A percentile compares a stretch with the other conserved stretches of the same genome.
These are phyloP conservation scores for Euclidium syriacum DNA, from an alignment of 345 rosid species.

Conservation along the genomic window DNA sequence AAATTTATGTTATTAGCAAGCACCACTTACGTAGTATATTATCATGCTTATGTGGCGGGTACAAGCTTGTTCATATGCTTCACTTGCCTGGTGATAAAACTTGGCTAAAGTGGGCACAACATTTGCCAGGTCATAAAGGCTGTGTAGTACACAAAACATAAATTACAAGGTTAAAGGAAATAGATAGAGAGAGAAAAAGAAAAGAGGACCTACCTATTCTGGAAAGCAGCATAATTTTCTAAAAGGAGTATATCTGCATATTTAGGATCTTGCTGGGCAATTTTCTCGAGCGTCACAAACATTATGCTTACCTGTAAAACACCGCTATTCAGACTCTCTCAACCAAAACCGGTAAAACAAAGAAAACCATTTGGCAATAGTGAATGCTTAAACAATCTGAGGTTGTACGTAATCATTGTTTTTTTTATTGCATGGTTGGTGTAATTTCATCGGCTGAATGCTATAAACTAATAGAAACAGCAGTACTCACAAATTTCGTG, in stretches of 20 bases:
- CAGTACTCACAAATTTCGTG: constrained; percentile 76
- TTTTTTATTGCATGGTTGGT: neutral
- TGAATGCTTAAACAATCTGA: neutral
- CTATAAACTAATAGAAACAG: constrained; percentile 1
- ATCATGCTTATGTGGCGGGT: constrained; percentile 95
- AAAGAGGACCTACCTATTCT: constrained; percentile 57
- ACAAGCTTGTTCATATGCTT: constrained; percentile 98
- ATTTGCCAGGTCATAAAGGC: constrained; percentile 96
- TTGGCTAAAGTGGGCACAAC: constrained; percentile 95
- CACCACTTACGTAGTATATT: constrained; percentile 72
- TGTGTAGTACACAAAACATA: constrained; percentile 42
- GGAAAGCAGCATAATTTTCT: constrained; percentile 98
- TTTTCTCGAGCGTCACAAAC: constrained; percentile 92
- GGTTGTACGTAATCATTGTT: neutral
- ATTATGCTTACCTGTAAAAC: constrained; percentile 82
- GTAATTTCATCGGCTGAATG: neutral
- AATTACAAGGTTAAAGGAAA: neutral
- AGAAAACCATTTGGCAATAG: neutral
- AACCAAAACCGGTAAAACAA: neutral
- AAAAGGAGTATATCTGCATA: constrained; percentile 85
- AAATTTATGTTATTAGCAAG: neutral
- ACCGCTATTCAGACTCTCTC: constrained; percentile 9
- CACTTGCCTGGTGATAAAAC: constrained; percentile 99
- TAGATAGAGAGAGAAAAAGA: neutral
- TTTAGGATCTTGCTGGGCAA: constrained; percentile 89